Evolutionary conservation across 2,329 filamentous ascomycete genomes (phyloP), one percentile per base, ranked within the genome.

Genomic region (Fusarium guadeloupense): DNA sequence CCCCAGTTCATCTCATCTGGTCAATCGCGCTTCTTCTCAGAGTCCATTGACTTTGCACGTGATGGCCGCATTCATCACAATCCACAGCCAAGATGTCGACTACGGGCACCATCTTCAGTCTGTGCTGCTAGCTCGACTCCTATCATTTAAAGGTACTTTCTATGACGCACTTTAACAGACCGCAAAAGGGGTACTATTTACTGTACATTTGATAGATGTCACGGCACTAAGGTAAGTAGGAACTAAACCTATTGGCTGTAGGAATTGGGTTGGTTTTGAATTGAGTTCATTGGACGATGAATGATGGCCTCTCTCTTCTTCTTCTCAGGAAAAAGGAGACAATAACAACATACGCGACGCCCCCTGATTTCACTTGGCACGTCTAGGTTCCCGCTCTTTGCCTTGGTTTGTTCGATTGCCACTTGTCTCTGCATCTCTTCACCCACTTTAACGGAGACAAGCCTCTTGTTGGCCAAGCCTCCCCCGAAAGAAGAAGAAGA

Each of bases 301-400:
- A n/a, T n/a, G n/a, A n/a, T n/a, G n/a, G n/a, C n/a, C n/a, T n/a
- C n/a, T n/a, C n/a, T n/a, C n/a, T n/a, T n/a, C n/a, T n/a, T n/a
- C n/a, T 31, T 25, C 9, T 25, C 53, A 57, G 25, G 17, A 43
- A 58, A 47, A 51, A 51, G 44, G 55, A 53, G 46, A 37, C 25
- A 41, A 37, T 17, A 14, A 14, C 28, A 30, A 30, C 4, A 14
- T 6, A 30, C 5, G 6, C 28, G 34, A 45, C 31, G 16, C 35
- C 56, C 55, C 56, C 55, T 59, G 40, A 54, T 60, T 59, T 26
- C 37, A 54, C 56, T 60, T 59, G 54, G 55, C 56, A 37, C 26
- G 4, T 17, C 26, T 17, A 26, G 10, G n/a, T 39, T 56, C 34
- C 35, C 35, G 25, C 41, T 40, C 34, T 35, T 35, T 20, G 34